Conservation (phyloP, 805 yeast genomes). For the Suhomyces tanzawaensis region DNA sequence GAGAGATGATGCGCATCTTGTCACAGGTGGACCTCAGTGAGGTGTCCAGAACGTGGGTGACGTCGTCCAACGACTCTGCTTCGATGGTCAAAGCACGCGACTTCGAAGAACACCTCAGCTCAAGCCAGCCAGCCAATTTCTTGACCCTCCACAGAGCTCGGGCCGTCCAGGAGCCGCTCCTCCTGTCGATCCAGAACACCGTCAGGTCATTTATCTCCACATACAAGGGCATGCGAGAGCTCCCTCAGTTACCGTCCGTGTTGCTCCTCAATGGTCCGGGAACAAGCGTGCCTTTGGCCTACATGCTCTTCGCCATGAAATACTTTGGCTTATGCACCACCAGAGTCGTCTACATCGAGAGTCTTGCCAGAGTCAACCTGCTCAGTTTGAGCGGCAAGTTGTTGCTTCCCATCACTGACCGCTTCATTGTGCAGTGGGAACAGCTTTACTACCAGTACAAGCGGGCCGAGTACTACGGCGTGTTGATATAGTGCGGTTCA, state of each 20-base stretch:
- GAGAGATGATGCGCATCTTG: constrained; percentile 83
- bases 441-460: constrained; percentile 49
- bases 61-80: constrained; percentile 51
- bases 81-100: constrained; percentile 42
- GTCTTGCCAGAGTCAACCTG: constrained; percentile 74
- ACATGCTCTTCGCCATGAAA: constrained; percentile 51
- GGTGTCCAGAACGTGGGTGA: constrained; percentile 37
- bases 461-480: constrained; percentile 73
- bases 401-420: constrained; percentile 66
- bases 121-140: constrained; percentile 15
- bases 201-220: constrained; percentile 33
- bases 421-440: constrained; percentile 91
- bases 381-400: constrained; percentile 77
- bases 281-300: constrained; percentile 68
- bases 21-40: constrained; percentile 30
- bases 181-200: constrained; percentile 48
- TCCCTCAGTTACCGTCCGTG: constrained; percentile 39
- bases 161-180: constrained; percentile 52
- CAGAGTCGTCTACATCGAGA: constrained; percentile 75
- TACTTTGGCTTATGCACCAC: constrained; percentile 47
- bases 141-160: constrained; percentile 55
- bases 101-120: constrained; percentile 28
- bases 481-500: constrained; percentile 56
- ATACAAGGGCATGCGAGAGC: constrained; percentile 20
- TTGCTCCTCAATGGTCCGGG: constrained; percentile 79